Evolutionary conservation across 2,329 filamentous ascomycete species (phyloP).

Genomic region (Ilyonectria mors-panacis): DNA sequence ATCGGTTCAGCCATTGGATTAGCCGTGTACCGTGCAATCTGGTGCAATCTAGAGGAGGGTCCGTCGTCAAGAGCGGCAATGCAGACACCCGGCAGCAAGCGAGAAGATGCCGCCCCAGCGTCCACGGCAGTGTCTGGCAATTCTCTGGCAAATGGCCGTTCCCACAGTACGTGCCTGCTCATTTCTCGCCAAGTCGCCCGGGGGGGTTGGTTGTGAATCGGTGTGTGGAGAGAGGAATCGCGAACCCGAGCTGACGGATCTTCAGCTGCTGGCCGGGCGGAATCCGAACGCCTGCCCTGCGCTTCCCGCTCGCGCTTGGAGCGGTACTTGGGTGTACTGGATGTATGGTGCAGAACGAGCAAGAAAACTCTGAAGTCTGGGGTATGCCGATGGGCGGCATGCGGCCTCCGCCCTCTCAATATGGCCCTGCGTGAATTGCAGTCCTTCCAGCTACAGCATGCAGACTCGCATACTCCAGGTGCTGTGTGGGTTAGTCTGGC

Average conservation of each 20-base stretch:
- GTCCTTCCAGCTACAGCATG: constrained; percentile 30
- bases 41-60: not conserved
- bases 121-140: not conserved
- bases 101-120: not conserved
- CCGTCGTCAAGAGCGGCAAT: not conserved
- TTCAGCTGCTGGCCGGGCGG: constrained; percentile 10
- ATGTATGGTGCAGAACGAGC: constrained; percentile 6
- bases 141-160: not conserved
- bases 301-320: constrained; percentile 34
- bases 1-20: constrained; percentile 14
- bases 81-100: not conserved
- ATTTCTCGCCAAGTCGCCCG: constrained; percentile 26
- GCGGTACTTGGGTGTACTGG: constrained; percentile 30
- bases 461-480: constrained; percentile 41
- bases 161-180: constrained; percentile 7
- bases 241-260: constrained; percentile 9
- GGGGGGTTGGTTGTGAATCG: constrained; percentile 33
- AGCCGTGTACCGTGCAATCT: not conserved
- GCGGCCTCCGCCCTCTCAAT: constrained; percentile 30
- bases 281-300: constrained; percentile 29
- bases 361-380: constrained; percentile 26
- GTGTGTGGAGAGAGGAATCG: constrained; percentile 19
- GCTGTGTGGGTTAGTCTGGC: constrained; percentile 21
- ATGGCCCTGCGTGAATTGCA: constrained; percentile 35
- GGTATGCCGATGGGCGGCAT: constrained; percentile 25